Evolutionary conservation across 768 basidiomycete genomes (phyloP).

Genomic region (Suillus brevipes): DNA sequence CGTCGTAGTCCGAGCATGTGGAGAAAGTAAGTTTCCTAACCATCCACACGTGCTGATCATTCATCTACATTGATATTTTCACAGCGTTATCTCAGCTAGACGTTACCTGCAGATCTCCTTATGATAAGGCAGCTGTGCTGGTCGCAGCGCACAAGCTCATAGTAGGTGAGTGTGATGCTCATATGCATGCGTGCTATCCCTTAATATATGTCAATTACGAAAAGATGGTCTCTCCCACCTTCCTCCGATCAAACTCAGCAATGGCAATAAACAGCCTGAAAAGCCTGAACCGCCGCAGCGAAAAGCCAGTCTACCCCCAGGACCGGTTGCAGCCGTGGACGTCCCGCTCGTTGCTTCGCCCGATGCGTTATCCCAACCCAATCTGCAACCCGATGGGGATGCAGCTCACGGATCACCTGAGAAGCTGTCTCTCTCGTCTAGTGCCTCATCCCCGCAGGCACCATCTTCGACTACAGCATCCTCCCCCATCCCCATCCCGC

Average conservation of each 20-base stretch:
- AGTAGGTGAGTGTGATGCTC: conserved; percentile 60
- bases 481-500: conserved; percentile 1
- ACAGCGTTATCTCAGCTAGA: conserved; percentile 57
- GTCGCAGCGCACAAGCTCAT: conserved; percentile 84
- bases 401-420: conserved; percentile 13
- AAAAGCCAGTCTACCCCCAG: neutral
- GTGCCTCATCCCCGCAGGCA: conserved; percentile 4
- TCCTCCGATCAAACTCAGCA: conserved; percentile 72
- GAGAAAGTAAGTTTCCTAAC: conserved; percentile 60
- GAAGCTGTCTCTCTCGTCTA: conserved; percentile 8
- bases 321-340: conserved; percentile 2
- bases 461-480: neutral
- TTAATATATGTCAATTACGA: neutral
- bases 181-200: neutral
- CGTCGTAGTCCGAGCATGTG: conserved; percentile 68
- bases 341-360: conserved; percentile 7
- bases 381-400: neutral
- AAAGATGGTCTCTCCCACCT: conserved; percentile 73
- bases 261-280: conserved; percentile 45
- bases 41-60: conserved; percentile 17
- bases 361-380: conserved; percentile 4
- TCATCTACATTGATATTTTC: conserved; percentile 22
- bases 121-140: conserved; percentile 76
- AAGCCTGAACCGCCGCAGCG: conserved; percentile 19
- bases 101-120: conserved; percentile 54